phyloP scores from a whole-genome alignment of 768 basidiomycete genomes.

The Kwoniella europaea region DNA sequence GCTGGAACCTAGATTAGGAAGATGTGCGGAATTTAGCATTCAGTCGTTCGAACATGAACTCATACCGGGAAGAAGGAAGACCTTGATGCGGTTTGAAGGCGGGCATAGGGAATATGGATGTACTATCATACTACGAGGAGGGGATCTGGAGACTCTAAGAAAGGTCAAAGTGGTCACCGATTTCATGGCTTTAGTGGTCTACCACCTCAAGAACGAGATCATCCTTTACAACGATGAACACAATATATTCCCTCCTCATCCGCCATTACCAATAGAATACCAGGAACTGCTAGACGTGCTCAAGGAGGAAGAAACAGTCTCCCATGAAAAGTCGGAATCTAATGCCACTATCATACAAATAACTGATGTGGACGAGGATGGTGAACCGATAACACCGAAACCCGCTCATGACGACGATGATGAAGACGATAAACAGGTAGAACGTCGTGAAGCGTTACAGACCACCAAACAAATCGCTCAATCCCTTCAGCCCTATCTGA shows the following conservation, averaged over 20 bases:
- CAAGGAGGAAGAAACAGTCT: slow-evolving; percentile 54
- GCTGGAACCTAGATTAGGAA: slow-evolving; percentile 83
- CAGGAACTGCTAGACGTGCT: slow-evolving; percentile 38
- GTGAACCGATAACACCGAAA: slow-evolving; percentile 8
- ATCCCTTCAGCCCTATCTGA: slow-evolving; percentile 79
- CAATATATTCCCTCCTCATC: slow-evolving; percentile 53
- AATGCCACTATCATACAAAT: slow-evolving; percentile 33
- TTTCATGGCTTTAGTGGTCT: slow-evolving; percentile 88
- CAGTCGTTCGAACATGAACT: slow-evolving; percentile 93
- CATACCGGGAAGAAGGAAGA: slow-evolving; percentile 93
- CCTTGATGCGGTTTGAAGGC: slow-evolving; percentile 97
- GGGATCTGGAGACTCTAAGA: slow-evolving; percentile 75
- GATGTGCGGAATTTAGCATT: slow-evolving; percentile 80
- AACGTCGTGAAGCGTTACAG: slow-evolving; percentile 29
- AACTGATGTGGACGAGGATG: neutral
- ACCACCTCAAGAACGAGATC: slow-evolving; percentile 88
- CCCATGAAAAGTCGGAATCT: slow-evolving; percentile 58
- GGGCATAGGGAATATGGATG: slow-evolving; percentile 91
- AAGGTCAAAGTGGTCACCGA: slow-evolving; percentile 90
- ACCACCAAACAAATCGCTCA: slow-evolving; percentile 72
- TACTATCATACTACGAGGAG: slow-evolving; percentile 89
- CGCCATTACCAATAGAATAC: slow-evolving; percentile 32
- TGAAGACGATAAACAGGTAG: slow-evolving; percentile 31
- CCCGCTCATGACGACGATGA: slow-evolving; percentile 15
- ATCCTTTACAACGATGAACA: slow-evolving; percentile 59